These are phyloP conservation scores for Camelina neglecta DNA, from an alignment of 345 rosid genomes.

Conservation along the genomic window DNA sequence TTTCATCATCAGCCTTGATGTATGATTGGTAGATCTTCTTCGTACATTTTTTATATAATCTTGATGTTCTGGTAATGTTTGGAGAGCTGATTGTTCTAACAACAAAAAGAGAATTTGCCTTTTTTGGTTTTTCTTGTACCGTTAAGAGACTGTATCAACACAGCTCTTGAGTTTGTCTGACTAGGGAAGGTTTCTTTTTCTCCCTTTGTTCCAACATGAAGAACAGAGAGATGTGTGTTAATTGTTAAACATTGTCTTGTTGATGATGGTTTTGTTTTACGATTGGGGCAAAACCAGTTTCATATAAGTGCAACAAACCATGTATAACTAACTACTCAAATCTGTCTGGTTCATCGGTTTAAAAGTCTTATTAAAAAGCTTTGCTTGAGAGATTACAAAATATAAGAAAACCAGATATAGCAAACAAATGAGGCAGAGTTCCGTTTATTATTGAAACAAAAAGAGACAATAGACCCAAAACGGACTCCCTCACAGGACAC, in stretches of 20 bases:
- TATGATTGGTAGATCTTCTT: constrained; percentile 23
- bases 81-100: constrained; percentile 38
- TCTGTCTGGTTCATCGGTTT: no score
- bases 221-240: constrained; percentile 13
- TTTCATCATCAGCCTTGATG: constrained; percentile 71
- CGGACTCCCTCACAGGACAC: constrained; percentile 3
- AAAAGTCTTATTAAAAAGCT: background rate
- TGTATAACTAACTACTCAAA: background rate
- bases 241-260: constrained; percentile 12
- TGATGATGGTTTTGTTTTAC: constrained; percentile 15
- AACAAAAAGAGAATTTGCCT: constrained; percentile 10
- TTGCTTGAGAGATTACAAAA: background rate
- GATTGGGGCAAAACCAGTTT: constrained; percentile 1
- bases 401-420: background rate
- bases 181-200: constrained; percentile 24
- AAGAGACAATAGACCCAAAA: constrained; percentile 13
- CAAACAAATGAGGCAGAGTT: constrained; percentile 2
- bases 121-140: constrained; percentile 29
- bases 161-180: constrained; percentile 33
- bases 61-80: constrained; percentile 22
- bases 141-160: background rate
- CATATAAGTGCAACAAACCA: background rate
- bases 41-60: constrained; percentile 36
- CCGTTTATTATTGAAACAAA: constrained; percentile 18
- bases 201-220: constrained; percentile 12